Evolutionary conservation across 2,329 filamentous ascomycete species (phyloP).

Genomic region (Monosporascus sp.): DNA sequence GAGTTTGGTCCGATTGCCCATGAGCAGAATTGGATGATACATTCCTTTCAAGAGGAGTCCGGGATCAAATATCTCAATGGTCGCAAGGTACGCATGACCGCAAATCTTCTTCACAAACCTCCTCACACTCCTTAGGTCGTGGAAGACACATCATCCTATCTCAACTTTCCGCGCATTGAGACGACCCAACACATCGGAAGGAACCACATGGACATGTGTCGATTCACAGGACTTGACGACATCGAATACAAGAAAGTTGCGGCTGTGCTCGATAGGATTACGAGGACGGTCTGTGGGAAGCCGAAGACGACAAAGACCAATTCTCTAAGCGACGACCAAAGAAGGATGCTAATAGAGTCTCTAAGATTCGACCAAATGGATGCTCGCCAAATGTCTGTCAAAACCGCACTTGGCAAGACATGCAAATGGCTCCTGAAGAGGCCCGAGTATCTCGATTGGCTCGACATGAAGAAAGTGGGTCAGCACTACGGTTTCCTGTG

Average conservation of each 20-base stretch:
- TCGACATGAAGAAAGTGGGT: constrained; percentile 16
- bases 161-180: constrained; percentile 24
- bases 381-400: constrained; percentile 28
- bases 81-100: constrained; percentile 14
- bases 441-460: constrained; percentile 33
- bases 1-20: constrained; percentile 22
- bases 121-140: constrained; percentile 10
- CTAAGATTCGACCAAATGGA: constrained; percentile 36
- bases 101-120: background rate
- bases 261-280: background rate
- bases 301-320: too few relatives aligned
- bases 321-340: background rate
- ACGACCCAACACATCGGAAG: constrained; percentile 25
- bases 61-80: constrained; percentile 2
- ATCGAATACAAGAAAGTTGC: constrained; percentile 7
- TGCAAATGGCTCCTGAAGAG: constrained; percentile 36
- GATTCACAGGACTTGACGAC: constrained; percentile 23
- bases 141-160: constrained; percentile 30
- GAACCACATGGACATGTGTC: constrained; percentile 30
- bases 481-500: constrained; percentile 23
- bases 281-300: background rate
- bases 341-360: constrained; percentile 17
- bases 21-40: constrained; percentile 23
- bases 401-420: constrained; percentile 28
- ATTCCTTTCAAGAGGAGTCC: constrained; percentile 29